A percentile compares a stretch with the other conserved stretches of the same genome.
phyloP scores from a whole-genome alignment of 768 basidiomycete genomes.

The Hygrophoropsis aurantiaca region DNA sequence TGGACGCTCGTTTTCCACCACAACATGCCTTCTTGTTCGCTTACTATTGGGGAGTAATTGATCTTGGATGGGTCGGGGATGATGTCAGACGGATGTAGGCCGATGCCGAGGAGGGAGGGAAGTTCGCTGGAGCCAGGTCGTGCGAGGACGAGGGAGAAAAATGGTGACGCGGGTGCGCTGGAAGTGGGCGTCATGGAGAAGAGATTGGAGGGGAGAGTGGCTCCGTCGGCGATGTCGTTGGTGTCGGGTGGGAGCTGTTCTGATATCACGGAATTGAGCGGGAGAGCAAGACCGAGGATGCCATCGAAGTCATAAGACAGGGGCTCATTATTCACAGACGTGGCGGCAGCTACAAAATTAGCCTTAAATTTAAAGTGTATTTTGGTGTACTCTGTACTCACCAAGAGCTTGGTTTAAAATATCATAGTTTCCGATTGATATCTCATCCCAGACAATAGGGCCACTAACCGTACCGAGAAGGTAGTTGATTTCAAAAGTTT shows the following conservation, averaged over 20 bases:
- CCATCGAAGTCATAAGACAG: slow-evolving; percentile 60
- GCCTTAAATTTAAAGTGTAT: slow-evolving; percentile 1
- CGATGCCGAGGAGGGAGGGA: slow-evolving; percentile 67
- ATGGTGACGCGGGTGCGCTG: slow-evolving; percentile 56
- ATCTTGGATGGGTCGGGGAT: slow-evolving; percentile 53
- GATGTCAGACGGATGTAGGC: slow-evolving; percentile 57
- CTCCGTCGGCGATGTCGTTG: slow-evolving; percentile 59
- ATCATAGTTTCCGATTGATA: slow-evolving; percentile 62
- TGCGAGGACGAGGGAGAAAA: slow-evolving; percentile 65
- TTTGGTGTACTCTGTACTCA: slow-evolving; percentile 27
- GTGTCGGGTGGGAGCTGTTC: slow-evolving; percentile 45
- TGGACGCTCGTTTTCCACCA: slow-evolving; percentile 66
- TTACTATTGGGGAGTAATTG: slow-evolving; percentile 47
- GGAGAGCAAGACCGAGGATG: slow-evolving; percentile 74
- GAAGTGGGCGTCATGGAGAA: slow-evolving; percentile 61
- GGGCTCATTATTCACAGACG: slow-evolving; percentile 53
- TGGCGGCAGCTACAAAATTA: slow-evolving; percentile 54
- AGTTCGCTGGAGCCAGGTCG: slow-evolving; percentile 62
- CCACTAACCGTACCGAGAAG: slow-evolving; percentile 59
- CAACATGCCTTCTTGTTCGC: slow-evolving; percentile 38
- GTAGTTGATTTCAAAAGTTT: slow-evolving; percentile 53
- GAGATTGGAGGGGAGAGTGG: slow-evolving; percentile 66
- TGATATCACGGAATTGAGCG: slow-evolving; percentile 69
- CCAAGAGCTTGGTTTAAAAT: slow-evolving; percentile 72
- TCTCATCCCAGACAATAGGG: slow-evolving; percentile 67